Percentiles rank a stretch among this genome's conserved stretches.
Conservation (phyloP, 441 rosid species). For the Pelargonium cotyledonis region DNA sequence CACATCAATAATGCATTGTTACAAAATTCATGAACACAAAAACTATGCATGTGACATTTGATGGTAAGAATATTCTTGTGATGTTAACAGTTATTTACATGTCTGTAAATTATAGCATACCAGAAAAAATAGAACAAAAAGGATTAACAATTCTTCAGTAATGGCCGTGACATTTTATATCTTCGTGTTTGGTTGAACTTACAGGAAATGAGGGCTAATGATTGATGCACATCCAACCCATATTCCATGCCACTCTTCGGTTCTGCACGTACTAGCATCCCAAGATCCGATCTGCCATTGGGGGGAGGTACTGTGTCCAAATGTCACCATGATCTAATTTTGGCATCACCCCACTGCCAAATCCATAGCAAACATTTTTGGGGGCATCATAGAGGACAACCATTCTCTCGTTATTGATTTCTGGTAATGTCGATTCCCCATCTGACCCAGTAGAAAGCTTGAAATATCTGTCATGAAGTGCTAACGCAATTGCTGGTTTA, state of each 20-base stretch:
- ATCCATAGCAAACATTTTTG: conserved; percentile 25
- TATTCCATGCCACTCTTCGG: neutral
- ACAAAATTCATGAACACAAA: neutral
- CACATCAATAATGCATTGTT: neutral
- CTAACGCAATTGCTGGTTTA: conserved; percentile 33
- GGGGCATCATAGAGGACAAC: conserved; percentile 34
- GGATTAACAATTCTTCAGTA: conserved; percentile 1
- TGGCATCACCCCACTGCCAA: conserved; percentile 11
- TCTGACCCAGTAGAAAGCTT: conserved; percentile 38
- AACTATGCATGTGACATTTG: neutral
- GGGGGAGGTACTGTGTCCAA: conserved; percentile 35
- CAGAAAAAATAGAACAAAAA: neutral
- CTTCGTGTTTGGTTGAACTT: neutral
- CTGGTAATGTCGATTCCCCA: conserved; percentile 14
- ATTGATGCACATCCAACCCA: neutral
- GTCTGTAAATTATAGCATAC: neutral
- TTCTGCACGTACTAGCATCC: conserved; percentile 19
- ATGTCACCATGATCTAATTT: conserved; percentile 18
- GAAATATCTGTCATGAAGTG: conserved; percentile 29
- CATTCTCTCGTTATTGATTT: conserved; percentile 8
- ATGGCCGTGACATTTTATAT: neutral
- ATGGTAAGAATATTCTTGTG: neutral
- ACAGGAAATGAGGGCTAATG: conserved; percentile 7
- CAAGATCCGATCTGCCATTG: conserved; percentile 28
- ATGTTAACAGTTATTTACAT: conserved; percentile 9